Evolutionary conservation across 139 green algal genomes (phyloP).

Genomic region (Auxenochlorella pyrenoidosa): DNA sequence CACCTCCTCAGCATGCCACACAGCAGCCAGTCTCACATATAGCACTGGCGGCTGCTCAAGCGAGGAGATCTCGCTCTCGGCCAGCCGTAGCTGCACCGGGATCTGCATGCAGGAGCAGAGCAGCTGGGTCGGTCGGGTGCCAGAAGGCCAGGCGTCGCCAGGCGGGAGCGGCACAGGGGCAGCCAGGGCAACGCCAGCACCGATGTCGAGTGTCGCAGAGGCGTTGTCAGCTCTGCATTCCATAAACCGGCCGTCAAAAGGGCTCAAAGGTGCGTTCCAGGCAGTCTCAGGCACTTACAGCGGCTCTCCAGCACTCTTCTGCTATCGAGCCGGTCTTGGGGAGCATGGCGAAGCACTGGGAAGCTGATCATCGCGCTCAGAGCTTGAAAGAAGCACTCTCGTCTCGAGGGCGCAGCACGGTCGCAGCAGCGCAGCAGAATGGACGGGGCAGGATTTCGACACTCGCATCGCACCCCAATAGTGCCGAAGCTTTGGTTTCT

Average conservation of each 20-base stretch:
- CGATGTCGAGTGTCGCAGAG: not conserved
- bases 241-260: no score
- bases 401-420: not conserved
- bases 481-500: no score
- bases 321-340: not conserved
- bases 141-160: not conserved
- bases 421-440: not conserved
- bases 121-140: not conserved
- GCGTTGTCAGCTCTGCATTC: no score
- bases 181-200: not conserved
- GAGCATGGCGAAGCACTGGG: not conserved
- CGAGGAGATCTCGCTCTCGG: conserved; percentile 40
- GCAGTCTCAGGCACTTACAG: not conserved
- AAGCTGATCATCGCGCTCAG: not conserved
- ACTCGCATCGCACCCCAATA: no score
- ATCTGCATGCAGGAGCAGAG: conserved; percentile 27
- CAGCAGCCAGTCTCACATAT: conserved; percentile 10
- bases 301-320: conserved; percentile 20
- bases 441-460: no score
- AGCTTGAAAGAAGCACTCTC: not conserved
- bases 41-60: conserved; percentile 36
- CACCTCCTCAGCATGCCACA: not conserved
- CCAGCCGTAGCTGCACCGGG: conserved; percentile 29
- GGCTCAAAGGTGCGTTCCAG: no score
- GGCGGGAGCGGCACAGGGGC: not conserved